These are phyloP conservation scores for Aspergillus sclerotioniger DNA, from an alignment of 495 filamentous ascomycete species.

Conservation along the genomic window DNA sequence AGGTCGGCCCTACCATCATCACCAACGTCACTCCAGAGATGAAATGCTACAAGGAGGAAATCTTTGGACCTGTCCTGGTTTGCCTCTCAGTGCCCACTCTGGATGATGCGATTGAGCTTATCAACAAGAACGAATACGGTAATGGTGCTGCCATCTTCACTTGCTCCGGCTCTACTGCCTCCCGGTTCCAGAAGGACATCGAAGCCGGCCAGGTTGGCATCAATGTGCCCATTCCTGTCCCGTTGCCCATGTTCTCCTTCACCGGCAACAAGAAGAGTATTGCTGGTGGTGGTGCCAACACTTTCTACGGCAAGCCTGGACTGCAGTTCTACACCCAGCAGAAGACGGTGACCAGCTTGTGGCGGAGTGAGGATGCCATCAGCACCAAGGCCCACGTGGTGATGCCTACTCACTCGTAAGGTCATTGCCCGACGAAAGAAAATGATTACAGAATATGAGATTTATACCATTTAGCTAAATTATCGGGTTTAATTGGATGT, in stretches of 20 bases:
- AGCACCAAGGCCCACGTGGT: constrained; percentile 75
- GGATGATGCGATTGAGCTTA: constrained; percentile 68
- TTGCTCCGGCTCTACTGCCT: constrained; percentile 58
- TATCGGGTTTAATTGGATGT: too few relatives aligned
- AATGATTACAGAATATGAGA: constrained; percentile 10
- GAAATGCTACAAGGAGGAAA: constrained; percentile 94
- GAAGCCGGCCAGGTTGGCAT: constrained; percentile 58
- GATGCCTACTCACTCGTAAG: constrained; percentile 81
- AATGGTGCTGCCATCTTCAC: constrained; percentile 72
- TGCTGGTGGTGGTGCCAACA: constrained; percentile 88
- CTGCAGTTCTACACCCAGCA: constrained; percentile 93
- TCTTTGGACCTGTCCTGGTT: constrained; percentile 83
- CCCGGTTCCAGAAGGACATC: constrained; percentile 62
- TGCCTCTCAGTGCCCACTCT: constrained; percentile 52
- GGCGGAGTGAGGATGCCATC: constrained; percentile 82
- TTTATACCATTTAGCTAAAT: neutral
- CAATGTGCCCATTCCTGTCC: constrained; percentile 77
- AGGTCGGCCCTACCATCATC: constrained; percentile 90
- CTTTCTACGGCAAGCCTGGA: constrained; percentile 92
- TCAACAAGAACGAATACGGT: constrained; percentile 70
- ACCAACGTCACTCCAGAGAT: constrained; percentile 86
- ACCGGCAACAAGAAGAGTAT: constrained; percentile 98
- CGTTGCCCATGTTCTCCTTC: constrained; percentile 94
- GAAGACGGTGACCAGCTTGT: constrained; percentile 95
- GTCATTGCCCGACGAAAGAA: neutral